phyloP scores from a whole-genome alignment of 1,284 basidiomycete genomes.

The Puccinia horiana region DNA sequence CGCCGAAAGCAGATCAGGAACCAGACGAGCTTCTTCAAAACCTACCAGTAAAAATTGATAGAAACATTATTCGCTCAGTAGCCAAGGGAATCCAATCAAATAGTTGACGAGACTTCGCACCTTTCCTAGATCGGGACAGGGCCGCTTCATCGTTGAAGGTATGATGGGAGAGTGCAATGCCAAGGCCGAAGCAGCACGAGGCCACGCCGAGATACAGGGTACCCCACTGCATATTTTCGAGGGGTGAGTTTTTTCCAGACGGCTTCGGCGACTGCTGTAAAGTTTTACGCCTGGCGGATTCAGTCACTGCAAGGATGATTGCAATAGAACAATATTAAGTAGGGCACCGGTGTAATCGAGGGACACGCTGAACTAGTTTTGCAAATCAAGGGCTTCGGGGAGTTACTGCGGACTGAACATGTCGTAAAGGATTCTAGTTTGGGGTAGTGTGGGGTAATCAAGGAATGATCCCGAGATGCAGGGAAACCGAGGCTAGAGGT shows the following conservation, averaged over 20 bases:
- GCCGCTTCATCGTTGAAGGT: slow-evolving; percentile 7
- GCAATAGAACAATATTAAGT: too few relatives aligned
- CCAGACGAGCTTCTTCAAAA: background rate
- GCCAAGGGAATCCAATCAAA: background rate
- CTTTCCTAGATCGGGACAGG: background rate
- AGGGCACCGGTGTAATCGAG: too few relatives aligned
- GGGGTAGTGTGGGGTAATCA: background rate
- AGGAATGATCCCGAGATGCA: background rate
- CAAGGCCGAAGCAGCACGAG: background rate
- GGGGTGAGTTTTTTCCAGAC: background rate
- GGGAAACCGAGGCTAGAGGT: background rate
- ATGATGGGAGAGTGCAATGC: background rate
- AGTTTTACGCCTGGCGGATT: background rate
- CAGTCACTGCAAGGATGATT: background rate
- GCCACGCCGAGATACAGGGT: background rate
- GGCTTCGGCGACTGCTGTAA: background rate
- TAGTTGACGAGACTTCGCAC: background rate
- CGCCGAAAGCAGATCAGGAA: slow-evolving; percentile 21
- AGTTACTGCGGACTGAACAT: too few relatives aligned
- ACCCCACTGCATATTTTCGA: background rate
- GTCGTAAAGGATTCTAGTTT: too few relatives aligned
- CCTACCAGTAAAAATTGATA: background rate
- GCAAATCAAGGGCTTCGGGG: too few relatives aligned
- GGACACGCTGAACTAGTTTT: too few relatives aligned
- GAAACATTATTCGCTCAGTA: background rate